Base-by-base conservation (phyloP, 352 stramenopile species). In the Pythium sp. region DNA sequence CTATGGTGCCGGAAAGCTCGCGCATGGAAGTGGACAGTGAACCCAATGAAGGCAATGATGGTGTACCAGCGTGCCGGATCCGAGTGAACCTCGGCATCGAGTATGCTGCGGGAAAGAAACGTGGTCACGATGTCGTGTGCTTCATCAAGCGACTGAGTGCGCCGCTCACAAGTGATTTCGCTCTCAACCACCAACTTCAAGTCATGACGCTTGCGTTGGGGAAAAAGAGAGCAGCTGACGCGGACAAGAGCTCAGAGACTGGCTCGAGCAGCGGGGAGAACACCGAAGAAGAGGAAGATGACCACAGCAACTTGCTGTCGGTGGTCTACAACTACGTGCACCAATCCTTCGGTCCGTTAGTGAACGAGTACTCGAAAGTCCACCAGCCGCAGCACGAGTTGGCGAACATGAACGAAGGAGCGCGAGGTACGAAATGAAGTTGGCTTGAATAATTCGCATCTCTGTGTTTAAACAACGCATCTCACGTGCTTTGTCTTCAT, bases 281-380 rank as follows among this genome's bases (percentile, higher is more conserved):
- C 46, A 86, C 86, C 11, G 79, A 73, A 58, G 76, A 92, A 24
- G 85, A 92, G 36, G 82, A 90, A 18, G 80, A 89, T 22, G 73
- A 88, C 57, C 72, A 88, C 32, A 79, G 79, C 34, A 89, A 89
- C 65, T 34, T 95, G 67, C 76, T 95, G 15, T 91, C 82, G 18
- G 84, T 92, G 7, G 85, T 95, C 49, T 95, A 95, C 82, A 95
- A 94, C 70, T 94, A 94, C 68, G 84, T 96, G 57, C 89, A 96
- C 34, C 85, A 96, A 68, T 94, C 87, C 3, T 94, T 96, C 67
- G 89, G 83, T 5, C 89, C 89, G 63, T 77, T 96, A 1, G 81
- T 96, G 64, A 91, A 89, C 49, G 87, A 94, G 59, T 95, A 95
- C 73, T 90, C 88, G 0, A 93, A 93, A 66, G 82, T 91, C 56